Evolutionary conservation across 2,329 filamentous ascomycete genomes (phyloP), one percentile per base, ranked within the genome.

Genomic region (Piedraia hortae): DNA sequence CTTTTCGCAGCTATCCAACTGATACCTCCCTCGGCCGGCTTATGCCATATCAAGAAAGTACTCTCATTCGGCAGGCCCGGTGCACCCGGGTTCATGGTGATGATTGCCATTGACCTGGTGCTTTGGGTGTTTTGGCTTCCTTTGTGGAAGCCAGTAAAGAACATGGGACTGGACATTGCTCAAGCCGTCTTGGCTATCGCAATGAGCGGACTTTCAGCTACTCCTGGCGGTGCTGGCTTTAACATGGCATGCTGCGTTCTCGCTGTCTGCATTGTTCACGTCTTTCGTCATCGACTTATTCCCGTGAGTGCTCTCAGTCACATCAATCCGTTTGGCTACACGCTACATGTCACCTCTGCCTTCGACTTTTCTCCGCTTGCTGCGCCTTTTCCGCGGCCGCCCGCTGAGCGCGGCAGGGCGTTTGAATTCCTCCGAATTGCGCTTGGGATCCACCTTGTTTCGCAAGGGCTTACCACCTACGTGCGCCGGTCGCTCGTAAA

Each of bases 161-260:
- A 75, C 39, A 69, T 88, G 38, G 70, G 82, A 26, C 56, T 91
- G 34, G 80, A 91, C 42, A 59, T 90, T 23, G 77, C 80, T 28
- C 82, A 91, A 46, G 74, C 82, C 26, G 77, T 90, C 40, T 88
- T 91, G 39, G 80, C 80, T 26, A 65, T 90, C 26, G 88, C 78
- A 1, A 53, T 91, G 6, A 80, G 80, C 29, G 80, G 78, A 28
- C 77, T 77, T 27, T 70, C 65, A 5, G 65, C 59, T 30, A 62
- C 64, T 5, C 60, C 58, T 33, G 61, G 67, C 28, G 65, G 67
- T 22, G 64, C 68, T 4, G 66, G 67, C 24, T 64, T 67, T 36
- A 74, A 70, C 37, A 62, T 74, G 20, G 54, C 72, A 22, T 60
- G 69, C 18, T 77, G 69, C 41, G 58, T 73, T 32, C 50, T 59